phyloP scores from a whole-genome alignment of 208 protist species.

The Naegleria gruberi region DNA sequence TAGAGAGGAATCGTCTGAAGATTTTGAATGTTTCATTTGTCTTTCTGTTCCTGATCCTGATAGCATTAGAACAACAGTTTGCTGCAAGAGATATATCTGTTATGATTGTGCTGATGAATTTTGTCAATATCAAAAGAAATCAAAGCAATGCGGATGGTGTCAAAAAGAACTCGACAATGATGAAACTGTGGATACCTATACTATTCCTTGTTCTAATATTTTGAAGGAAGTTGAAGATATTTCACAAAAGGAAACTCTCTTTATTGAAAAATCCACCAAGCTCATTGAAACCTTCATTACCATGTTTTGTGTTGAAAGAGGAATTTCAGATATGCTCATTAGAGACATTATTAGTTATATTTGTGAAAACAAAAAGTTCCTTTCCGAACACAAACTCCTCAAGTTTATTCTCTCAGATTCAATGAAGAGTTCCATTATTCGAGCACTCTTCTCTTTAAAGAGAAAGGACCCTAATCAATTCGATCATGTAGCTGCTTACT shows the following conservation, averaged over 20 bases:
- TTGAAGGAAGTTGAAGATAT: not conserved
- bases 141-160: not conserved
- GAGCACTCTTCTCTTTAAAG: not conserved
- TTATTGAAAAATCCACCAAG: not conserved
- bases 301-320: not conserved
- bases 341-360: not conserved
- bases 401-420: not conserved
- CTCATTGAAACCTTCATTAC: not conserved
- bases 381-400: not conserved
- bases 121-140: not conserved
- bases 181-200: not conserved
- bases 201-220: not conserved
- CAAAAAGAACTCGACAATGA: not conserved
- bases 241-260: not conserved
- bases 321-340: not conserved
- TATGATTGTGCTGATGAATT: not conserved
- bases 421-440: not conserved
- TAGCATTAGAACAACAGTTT: not conserved
- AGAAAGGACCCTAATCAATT: not conserved
- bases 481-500: not conserved
- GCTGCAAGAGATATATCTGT: not conserved
- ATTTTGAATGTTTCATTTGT: constrained; percentile 13
- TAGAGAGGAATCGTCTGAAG: not conserved
- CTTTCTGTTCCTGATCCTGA: not conserved
- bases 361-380: not conserved